These are phyloP conservation scores for Xylaria digitata DNA, from an alignment of 2,329 filamentous ascomycete genomes.

Conservation along the genomic window DNA sequence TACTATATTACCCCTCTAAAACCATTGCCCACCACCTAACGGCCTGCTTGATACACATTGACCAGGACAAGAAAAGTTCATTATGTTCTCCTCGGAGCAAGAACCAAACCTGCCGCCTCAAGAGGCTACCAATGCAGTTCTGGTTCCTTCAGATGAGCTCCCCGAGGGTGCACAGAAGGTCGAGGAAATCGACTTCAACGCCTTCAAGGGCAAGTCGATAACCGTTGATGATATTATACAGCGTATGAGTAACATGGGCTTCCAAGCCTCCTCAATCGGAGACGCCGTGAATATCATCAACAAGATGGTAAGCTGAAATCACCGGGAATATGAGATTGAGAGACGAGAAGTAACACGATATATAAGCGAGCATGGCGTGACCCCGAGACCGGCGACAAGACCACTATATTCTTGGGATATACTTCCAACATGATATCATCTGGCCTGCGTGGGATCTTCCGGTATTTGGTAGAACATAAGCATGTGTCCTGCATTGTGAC, in stretches of 20 bases:
- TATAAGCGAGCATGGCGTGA: slow-evolving; percentile 79
- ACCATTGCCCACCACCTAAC: slow-evolving; percentile 1
- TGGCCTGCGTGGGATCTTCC: slow-evolving; percentile 88
- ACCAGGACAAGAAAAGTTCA: slow-evolving; percentile 10
- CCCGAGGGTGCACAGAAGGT: slow-evolving; percentile 83
- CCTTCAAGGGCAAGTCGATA: slow-evolving; percentile 77
- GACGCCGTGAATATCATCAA: slow-evolving; percentile 93
- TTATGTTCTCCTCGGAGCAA: slow-evolving; percentile 43
- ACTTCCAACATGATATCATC: slow-evolving; percentile 98
- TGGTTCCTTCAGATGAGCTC: slow-evolving; percentile 85
- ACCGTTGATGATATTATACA: slow-evolving; percentile 86
- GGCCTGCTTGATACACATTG: not conserved
- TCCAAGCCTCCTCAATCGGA: slow-evolving; percentile 78
- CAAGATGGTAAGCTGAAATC: slow-evolving; percentile 77
- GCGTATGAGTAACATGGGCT: slow-evolving; percentile 87
- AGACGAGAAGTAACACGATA: slow-evolving; percentile 42
- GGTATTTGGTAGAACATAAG: slow-evolving; percentile 91
- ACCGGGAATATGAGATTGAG: slow-evolving; percentile 33
- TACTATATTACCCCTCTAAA: slow-evolving; percentile 17
- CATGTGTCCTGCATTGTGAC: slow-evolving; percentile 95
- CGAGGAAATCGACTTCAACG: slow-evolving; percentile 91
- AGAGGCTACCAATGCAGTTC: slow-evolving; percentile 80
- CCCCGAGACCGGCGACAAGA: slow-evolving; percentile 79
- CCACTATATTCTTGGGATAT: slow-evolving; percentile 97
- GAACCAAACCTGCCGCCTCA: slow-evolving; percentile 62